Conservation (phyloP, 73 alveolate genomes). For the Blepharisma japonicum region DNA sequence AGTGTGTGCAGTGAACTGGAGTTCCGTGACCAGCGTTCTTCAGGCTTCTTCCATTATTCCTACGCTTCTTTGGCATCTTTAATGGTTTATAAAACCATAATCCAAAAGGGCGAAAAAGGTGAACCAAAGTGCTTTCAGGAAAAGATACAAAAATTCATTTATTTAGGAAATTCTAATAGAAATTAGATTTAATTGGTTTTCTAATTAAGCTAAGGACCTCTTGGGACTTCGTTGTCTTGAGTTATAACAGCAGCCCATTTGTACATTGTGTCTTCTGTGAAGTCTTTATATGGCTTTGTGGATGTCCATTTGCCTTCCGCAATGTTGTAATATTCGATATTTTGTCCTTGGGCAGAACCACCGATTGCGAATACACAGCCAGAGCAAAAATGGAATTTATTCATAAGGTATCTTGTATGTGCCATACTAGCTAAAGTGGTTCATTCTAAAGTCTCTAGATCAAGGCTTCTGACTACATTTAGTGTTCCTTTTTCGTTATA, state of each 20-base stretch:
- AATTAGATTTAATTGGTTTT: too few species aligned
- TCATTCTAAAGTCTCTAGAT: conserved; percentile 59
- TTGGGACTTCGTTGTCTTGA: background rate
- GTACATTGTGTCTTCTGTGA: conserved; percentile 31
- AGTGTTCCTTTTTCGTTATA: conserved; percentile 61
- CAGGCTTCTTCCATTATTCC: conserved; percentile 91
- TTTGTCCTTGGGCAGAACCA: conserved; percentile 36
- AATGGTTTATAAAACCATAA: too few species aligned
- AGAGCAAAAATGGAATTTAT: conserved; percentile 48
- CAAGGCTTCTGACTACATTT: conserved; percentile 50
- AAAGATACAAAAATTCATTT: too few species aligned
- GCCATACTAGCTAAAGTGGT: conserved; percentile 53
- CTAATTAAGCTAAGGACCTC: too few species aligned
- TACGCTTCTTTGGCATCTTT: conserved; percentile 71
- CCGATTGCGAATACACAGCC: conserved; percentile 68
- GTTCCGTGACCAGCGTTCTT: conserved; percentile 89
- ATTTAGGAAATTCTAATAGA: too few species aligned
- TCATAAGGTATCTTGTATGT: conserved; percentile 62
- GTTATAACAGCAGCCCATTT: conserved; percentile 25
- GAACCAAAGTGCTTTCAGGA: too few species aligned
- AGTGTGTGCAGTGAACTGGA: conserved; percentile 85
- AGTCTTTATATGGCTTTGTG: background rate
- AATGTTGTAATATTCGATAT: background rate
- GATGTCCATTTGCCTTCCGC: conserved; percentile 20
- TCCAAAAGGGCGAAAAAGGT: too few species aligned